A percentile compares a stretch with the other conserved stretches of the same genome.
phyloP scores from a whole-genome alignment of 768 basidiomycete genomes.

The Pleurotus giganteus region DNA sequence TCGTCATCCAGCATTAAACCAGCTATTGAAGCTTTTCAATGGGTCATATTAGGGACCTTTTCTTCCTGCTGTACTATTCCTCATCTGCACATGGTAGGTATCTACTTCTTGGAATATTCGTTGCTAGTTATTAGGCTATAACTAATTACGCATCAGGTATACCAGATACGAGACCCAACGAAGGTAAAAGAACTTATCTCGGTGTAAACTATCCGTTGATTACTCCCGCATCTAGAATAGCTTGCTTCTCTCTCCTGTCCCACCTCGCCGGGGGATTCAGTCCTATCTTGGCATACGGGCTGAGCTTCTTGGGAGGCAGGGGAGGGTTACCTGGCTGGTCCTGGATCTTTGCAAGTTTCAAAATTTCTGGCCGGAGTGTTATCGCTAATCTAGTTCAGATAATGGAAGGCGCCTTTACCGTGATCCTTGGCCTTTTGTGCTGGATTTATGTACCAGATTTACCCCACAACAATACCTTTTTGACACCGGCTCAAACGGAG shows the following conservation, averaged over 20 bases:
- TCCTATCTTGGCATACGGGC: conserved; percentile 42
- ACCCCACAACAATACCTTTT: conserved; percentile 47
- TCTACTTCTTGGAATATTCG: neutral
- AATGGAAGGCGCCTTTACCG: conserved; percentile 47
- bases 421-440: conserved; percentile 38
- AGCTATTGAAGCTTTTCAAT: neutral
- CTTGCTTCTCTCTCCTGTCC: conserved; percentile 45
- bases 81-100: conserved; percentile 47
- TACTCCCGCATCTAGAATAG: conserved; percentile 31
- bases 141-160: too few relatives aligned
- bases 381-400: conserved; percentile 30
- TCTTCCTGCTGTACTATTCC: conserved; percentile 47
- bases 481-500: conserved; percentile 37
- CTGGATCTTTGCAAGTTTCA: conserved; percentile 47
- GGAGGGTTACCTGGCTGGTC: conserved; percentile 45
- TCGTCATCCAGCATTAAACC: neutral
- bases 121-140: neutral
- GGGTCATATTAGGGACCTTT: conserved; percentile 44
- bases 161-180: conserved; percentile 50
- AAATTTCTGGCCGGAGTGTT: neutral
- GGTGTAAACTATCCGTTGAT: neutral
- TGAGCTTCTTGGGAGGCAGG: conserved; percentile 40
- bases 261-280: conserved; percentile 45
- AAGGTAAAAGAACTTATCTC: conserved; percentile 27
- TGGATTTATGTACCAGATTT: conserved; percentile 47